Evolutionary conservation across 176 grass and related monocot genomes (phyloP).

Genomic region (Olyra latifolia): DNA sequence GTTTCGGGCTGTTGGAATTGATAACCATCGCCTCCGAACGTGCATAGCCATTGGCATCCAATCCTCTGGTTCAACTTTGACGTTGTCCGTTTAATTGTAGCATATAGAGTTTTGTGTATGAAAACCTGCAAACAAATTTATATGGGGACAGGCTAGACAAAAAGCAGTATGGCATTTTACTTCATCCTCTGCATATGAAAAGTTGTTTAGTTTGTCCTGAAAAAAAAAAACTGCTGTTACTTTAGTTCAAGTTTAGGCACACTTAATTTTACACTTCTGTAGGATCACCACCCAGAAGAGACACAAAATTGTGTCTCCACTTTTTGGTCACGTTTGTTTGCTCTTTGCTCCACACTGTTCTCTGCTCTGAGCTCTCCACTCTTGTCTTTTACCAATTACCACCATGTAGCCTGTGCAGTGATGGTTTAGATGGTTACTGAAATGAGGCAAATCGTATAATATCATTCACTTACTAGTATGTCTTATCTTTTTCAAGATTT

Average conservation of each 20-base stretch:
- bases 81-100: not conserved
- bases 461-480: not conserved
- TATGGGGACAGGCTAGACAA: not conserved
- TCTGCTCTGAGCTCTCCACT: not conserved
- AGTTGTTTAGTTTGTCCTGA: not conserved
- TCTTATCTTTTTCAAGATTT: not conserved
- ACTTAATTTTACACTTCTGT: not conserved
- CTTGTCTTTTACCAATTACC: not conserved
- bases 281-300: not conserved
- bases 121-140: not conserved
- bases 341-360: not conserved
- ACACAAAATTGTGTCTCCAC: not conserved
- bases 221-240: not conserved
- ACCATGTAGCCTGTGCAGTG: not conserved
- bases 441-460: not conserved
- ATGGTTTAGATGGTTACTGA: not conserved
- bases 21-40: not conserved
- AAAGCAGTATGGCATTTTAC: not conserved
- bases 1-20: not conserved
- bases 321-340: slow-evolving; percentile 2
- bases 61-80: not conserved
- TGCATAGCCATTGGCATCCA: not conserved
- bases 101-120: not conserved
- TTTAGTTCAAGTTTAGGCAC: not conserved
- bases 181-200: not conserved